Evolutionary conservation across 1,139 yeast genomes (phyloP).

Genomic region (Geotrichum macrosporum): DNA sequence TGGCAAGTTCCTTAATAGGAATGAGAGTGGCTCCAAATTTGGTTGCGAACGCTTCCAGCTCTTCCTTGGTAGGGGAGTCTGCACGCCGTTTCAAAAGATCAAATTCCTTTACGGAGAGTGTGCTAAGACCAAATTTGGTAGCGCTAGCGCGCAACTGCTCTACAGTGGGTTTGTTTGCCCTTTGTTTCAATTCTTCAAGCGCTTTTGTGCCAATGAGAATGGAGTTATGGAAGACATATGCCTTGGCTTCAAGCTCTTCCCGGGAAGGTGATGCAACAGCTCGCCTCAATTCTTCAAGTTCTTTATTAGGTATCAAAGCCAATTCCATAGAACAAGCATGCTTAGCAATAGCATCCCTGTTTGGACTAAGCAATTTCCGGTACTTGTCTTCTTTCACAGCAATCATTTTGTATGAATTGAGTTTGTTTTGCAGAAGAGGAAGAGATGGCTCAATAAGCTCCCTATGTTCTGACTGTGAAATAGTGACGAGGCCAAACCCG

Average conservation of each 20-base stretch:
- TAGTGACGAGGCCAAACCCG: constrained; percentile 14
- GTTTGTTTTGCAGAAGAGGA: constrained; percentile 12
- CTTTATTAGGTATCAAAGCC: constrained; percentile 38
- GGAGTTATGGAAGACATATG: constrained; percentile 39
- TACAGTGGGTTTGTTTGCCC: constrained; percentile 32
- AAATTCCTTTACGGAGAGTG: constrained; percentile 27
- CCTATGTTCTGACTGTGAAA: constrained; percentile 17
- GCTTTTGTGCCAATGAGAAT: constrained; percentile 37
- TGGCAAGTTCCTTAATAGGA: constrained; percentile 11
- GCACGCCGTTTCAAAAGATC: constrained; percentile 23
- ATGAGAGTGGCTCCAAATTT: constrained; percentile 15
- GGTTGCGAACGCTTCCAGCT: constrained; percentile 14
- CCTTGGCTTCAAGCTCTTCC: constrained; percentile 27
- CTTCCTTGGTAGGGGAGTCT: constrained; percentile 14
- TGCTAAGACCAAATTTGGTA: constrained; percentile 30
- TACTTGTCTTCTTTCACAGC: constrained; percentile 33
- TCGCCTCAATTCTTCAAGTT: constrained; percentile 22
- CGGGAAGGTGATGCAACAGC: constrained; percentile 9
- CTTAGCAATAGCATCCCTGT: constrained; percentile 3
- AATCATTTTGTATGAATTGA: constrained; percentile 11
- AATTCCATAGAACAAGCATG: constrained; percentile 34
- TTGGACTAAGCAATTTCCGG: constrained; percentile 22
- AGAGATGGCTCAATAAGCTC: constrained; percentile 33
- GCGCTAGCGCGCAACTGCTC: constrained; percentile 31
- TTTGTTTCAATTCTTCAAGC: constrained; percentile 22